phyloP scores from a whole-genome alignment of 129 eudicot species.

The Centaurea solstitialis region DNA sequence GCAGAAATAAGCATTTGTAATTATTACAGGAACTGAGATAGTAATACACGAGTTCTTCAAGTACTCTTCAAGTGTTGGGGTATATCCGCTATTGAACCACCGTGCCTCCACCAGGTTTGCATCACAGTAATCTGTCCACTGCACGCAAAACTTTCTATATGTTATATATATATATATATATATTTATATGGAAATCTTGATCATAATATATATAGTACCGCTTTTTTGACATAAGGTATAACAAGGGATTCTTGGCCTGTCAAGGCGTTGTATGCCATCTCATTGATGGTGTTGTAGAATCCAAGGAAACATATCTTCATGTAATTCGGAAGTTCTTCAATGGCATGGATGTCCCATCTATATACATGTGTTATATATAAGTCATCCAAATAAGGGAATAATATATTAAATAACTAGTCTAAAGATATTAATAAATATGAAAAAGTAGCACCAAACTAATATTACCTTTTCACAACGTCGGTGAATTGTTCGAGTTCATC shows the following conservation, averaged over 20 bases:
- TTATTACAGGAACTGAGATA: too few relatives aligned
- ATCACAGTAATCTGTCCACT: too few relatives aligned
- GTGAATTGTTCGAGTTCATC: slow-evolving; percentile 31
- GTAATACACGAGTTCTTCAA: too few relatives aligned
- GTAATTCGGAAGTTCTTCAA: background rate
- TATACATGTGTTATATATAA: background rate
- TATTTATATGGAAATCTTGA: too few relatives aligned
- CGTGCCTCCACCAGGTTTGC: too few relatives aligned
- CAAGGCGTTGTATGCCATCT: slow-evolving; percentile 32
- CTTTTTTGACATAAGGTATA: slow-evolving; percentile 8
- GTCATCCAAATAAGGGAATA: background rate
- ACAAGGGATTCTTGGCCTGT: slow-evolving; percentile 26
- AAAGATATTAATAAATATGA: background rate
- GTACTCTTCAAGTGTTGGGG: too few relatives aligned
- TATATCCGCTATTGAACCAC: too few relatives aligned
- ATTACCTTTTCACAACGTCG: slow-evolving; percentile 36
- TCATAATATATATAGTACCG: background rate
- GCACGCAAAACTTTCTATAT: too few relatives aligned
- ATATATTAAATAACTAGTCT: background rate
- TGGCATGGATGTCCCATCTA: background rate
- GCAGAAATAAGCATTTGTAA: too few relatives aligned
- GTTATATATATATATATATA: too few relatives aligned
- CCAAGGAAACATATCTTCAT: slow-evolving; percentile 28
- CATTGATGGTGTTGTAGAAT: too few relatives aligned
- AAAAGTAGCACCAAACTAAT: background rate